Evolutionary conservation across 73 alveolate species (phyloP).

Genomic region (Stentor coeruleus): DNA sequence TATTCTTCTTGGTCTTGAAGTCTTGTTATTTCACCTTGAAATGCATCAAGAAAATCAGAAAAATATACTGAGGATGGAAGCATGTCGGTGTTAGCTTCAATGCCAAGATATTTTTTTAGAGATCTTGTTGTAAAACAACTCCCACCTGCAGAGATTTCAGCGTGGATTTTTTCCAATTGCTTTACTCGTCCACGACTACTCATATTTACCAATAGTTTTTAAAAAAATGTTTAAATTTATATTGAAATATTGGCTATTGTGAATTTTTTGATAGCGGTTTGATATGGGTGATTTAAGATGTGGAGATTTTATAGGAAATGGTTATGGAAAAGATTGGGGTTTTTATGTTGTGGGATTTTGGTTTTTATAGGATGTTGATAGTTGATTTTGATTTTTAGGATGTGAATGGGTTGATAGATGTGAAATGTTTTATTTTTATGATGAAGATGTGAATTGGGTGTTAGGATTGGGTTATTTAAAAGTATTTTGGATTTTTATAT

Average conservation of each 20-base stretch:
- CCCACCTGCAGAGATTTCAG: not conserved
- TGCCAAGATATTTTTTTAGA: not conserved
- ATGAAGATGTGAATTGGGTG: no score
- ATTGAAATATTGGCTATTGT: no score
- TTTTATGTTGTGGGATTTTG: no score
- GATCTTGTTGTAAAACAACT: not conserved
- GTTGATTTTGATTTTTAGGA: constrained; percentile 49
- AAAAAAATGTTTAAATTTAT: not conserved
- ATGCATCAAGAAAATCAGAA: constrained; percentile 4
- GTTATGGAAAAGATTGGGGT: no score
- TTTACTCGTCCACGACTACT: constrained; percentile 11
- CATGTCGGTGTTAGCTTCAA: constrained; percentile 21
- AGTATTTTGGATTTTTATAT: no score
- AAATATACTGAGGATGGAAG: constrained; percentile 7
- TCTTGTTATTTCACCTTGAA: not conserved
- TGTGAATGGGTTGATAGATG: constrained; percentile 36
- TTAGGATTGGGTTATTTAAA: no score
- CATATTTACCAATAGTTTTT: not conserved
- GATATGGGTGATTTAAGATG: no score
- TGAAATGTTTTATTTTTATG: no score
- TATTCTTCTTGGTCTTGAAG: constrained; percentile 22
- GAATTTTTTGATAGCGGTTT: no score
- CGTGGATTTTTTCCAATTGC: not conserved
- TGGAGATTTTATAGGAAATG: no score
- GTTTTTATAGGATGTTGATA: constrained; percentile 47